These are phyloP conservation scores for Logfia minima DNA, from an alignment of 129 eudicot genomes.

Conservation along the genomic window DNA sequence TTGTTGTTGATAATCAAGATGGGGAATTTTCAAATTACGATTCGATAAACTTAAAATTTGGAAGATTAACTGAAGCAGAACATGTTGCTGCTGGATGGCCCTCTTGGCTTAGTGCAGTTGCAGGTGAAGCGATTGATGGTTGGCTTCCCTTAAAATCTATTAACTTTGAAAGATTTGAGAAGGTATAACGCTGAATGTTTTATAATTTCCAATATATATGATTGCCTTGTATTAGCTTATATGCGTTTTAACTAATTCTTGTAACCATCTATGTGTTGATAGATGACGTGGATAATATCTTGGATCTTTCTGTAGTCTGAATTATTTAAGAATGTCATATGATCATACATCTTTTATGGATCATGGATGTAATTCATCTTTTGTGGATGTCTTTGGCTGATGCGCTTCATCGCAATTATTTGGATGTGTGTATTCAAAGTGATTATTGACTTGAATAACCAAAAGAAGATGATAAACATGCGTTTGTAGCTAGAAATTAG, in stretches of 20 bases:
- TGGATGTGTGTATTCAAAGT: not conserved
- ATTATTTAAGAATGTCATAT: not conserved
- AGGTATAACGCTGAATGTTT: conserved; percentile 39
- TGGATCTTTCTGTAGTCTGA: not conserved
- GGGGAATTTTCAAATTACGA: not conserved
- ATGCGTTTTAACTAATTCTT: not conserved
- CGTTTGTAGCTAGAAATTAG: not conserved
- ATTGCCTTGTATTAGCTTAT: not conserved
- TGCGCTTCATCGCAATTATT: not conserved
- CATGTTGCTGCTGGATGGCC: conserved; percentile 84
- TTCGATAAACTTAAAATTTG: conserved; percentile 35
- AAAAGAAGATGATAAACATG: not conserved
- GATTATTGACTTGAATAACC: not conserved
- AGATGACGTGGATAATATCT: not conserved
- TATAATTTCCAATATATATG: not conserved
- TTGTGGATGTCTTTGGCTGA: conserved; percentile 2
- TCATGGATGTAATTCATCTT: conserved; percentile 7
- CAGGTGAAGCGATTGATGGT: conserved; percentile 73
- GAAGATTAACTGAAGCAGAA: conserved; percentile 51
- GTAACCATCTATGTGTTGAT: not conserved
- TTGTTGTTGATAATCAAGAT: not conserved
- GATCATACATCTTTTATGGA: conserved; percentile 1
- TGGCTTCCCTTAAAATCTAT: conserved; percentile 72
- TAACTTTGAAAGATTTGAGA: conserved; percentile 58
- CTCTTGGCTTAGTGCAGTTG: conserved; percentile 71